phyloP scores from a whole-genome alignment of 1,284 basidiomycete species.

The Leccinum variabile region DNA sequence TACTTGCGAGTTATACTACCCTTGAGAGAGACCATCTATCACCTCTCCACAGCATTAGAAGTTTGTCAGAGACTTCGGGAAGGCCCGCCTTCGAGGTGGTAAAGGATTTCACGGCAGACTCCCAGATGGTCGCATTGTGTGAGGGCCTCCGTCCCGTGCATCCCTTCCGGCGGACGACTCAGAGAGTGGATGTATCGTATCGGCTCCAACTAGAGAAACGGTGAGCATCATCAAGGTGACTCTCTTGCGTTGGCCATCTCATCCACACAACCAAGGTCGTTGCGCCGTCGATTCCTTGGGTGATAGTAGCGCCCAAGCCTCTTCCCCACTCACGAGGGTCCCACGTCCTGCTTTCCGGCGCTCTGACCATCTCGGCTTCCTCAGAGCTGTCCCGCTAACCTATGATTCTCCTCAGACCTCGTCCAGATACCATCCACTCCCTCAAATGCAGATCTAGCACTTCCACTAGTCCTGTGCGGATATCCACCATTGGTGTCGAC shows the following conservation, averaged over 20 bases:
- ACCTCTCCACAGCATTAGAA: conserved; percentile 52
- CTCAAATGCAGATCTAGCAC: conserved; percentile 33
- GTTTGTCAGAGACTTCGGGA: conserved; percentile 64
- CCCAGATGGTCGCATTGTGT: conserved; percentile 56
- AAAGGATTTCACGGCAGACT: conserved; percentile 55
- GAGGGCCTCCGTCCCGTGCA: conserved; percentile 56
- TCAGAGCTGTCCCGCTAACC: conserved; percentile 32
- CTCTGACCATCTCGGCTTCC: conserved; percentile 41
- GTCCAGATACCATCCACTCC: conserved; percentile 15
- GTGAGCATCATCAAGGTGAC: conserved; percentile 42
- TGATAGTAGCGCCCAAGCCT: neutral
- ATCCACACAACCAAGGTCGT: conserved; percentile 31
- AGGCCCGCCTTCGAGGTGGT: conserved; percentile 62
- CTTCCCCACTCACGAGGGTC: conserved; percentile 17
- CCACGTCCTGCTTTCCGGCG: conserved; percentile 44
- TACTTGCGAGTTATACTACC: conserved; percentile 7
- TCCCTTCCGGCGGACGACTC: conserved; percentile 30
- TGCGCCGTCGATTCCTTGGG: conserved; percentile 28
- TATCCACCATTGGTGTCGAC: conserved; percentile 67
- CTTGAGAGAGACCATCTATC: conserved; percentile 15
- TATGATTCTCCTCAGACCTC: conserved; percentile 28
- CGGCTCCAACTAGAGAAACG: conserved; percentile 75
- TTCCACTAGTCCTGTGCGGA: conserved; percentile 33
- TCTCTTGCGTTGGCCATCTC: conserved; percentile 19
- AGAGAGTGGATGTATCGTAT: conserved; percentile 76